phyloP scores from a whole-genome alignment of 345 rosid species.

The Stellera chamaejasme region DNA sequence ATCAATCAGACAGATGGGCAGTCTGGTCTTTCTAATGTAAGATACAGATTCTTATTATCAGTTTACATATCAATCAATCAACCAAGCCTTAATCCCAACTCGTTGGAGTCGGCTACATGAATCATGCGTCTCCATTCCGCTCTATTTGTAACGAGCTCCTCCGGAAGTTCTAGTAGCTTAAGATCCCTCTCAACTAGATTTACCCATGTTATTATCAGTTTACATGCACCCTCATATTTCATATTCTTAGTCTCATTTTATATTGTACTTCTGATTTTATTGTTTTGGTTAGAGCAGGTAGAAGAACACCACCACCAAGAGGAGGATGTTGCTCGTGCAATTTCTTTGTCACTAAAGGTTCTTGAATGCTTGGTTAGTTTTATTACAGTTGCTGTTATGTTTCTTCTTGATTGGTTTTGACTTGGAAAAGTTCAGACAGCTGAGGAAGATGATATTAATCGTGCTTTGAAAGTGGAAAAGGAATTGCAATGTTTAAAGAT shows the following conservation, averaged over 20 bases:
- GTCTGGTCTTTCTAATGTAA: conserved; percentile 14
- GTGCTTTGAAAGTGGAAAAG: conserved; percentile 25
- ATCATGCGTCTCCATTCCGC: no score
- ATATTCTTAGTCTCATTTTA: background rate
- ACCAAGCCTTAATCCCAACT: no score
- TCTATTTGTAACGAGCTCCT: no score
- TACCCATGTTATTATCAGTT: conserved; percentile 3
- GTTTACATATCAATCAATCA: conserved; percentile 1
- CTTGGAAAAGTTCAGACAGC: conserved; percentile 39
- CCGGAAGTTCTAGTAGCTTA: no score
- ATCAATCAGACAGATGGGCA: conserved; percentile 14
- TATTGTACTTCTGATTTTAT: conserved; percentile 19
- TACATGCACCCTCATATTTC: conserved; percentile 2
- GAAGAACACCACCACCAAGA: conserved; percentile 39
- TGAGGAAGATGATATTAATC: conserved; percentile 44
- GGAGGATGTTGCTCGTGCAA: conserved; percentile 66
- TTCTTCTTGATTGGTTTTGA: conserved; percentile 17
- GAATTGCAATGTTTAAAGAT: conserved; percentile 17
- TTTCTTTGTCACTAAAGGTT: conserved; percentile 74
- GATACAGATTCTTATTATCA: background rate
- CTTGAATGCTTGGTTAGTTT: conserved; percentile 13
- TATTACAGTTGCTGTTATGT: background rate
- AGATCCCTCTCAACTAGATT: background rate
- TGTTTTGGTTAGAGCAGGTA: conserved; percentile 21
- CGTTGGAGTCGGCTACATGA: no score